phyloP scores from a whole-genome alignment of 2,329 filamentous ascomycete species.

The Helminthosporium solani region DNA sequence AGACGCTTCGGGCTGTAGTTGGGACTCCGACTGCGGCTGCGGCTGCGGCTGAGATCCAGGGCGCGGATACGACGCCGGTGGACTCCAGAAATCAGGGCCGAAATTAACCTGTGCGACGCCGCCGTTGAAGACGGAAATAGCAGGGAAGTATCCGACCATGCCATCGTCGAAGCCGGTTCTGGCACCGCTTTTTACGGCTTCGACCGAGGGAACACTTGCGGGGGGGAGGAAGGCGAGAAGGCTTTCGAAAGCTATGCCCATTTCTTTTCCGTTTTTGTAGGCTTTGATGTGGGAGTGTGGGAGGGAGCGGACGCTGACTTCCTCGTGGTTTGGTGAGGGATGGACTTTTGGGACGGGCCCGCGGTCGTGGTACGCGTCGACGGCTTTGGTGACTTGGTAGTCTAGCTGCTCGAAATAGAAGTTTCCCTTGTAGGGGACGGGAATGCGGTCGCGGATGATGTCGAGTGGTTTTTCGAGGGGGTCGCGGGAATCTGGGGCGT shows the following conservation, averaged over 20 bases:
- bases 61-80: conserved; percentile 60
- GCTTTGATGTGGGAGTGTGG: conserved; percentile 84
- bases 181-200: conserved; percentile 70
- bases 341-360: conserved; percentile 62
- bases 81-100: conserved; percentile 88
- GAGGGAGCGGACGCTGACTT: conserved; percentile 77
- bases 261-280: conserved; percentile 86
- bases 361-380: conserved; percentile 65
- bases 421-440: conserved; percentile 89
- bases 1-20: too few relatives aligned
- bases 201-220: conserved; percentile 71
- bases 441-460: conserved; percentile 91
- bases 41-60: too few relatives aligned
- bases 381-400: conserved; percentile 81
- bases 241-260: conserved; percentile 86
- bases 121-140: conserved; percentile 86
- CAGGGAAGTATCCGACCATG: conserved; percentile 92
- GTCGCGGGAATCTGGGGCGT: conserved; percentile 44
- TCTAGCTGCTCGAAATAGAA: conserved; percentile 93
- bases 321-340: conserved; percentile 71
- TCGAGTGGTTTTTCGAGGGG: conserved; percentile 62
- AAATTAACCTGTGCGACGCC: conserved; percentile 93
- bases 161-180: conserved; percentile 90
- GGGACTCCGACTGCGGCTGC: too few relatives aligned
- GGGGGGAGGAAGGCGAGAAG: conserved; percentile 89